Evolutionary conservation across 192 early-diverging fungal species (phyloP).

Genomic region (Gigaspora rosea): DNA sequence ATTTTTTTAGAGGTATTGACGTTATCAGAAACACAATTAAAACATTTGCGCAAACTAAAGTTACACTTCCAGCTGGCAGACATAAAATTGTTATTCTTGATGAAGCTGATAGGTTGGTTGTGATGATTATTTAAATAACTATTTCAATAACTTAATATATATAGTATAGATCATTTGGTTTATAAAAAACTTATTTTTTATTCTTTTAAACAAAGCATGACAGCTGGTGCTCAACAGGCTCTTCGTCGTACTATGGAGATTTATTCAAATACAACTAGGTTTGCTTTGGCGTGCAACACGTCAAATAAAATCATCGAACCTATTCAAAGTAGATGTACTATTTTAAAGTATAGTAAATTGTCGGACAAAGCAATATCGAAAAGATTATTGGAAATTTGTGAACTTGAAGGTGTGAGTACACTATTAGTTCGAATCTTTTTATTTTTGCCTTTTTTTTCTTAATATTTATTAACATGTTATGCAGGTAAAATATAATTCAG

Average conservation of each 20-base stretch:
- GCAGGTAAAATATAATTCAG: slow-evolving; percentile 79
- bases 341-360: slow-evolving; percentile 82
- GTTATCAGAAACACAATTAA: slow-evolving; percentile 97
- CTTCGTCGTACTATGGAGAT: slow-evolving; percentile 98
- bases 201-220: slow-evolving; percentile 72
- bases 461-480: not conserved
- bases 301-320: slow-evolving; percentile 98
- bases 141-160: not conserved
- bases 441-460: not conserved
- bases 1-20: slow-evolving; percentile 80
- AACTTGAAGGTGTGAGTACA: slow-evolving; percentile 67
- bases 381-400: slow-evolving; percentile 82
- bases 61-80: slow-evolving; percentile 84
- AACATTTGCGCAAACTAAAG: slow-evolving; percentile 98
- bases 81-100: slow-evolving; percentile 94
- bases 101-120: slow-evolving; percentile 83
- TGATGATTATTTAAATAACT: no score
- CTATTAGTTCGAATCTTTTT: not conserved
- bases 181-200: not conserved
- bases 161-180: not conserved
- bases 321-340: slow-evolving; percentile 94
- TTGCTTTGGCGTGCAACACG: slow-evolving; percentile 95
- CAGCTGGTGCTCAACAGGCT: slow-evolving; percentile 94
- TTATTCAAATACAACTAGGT: slow-evolving; percentile 92
- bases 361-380: slow-evolving; percentile 77